A percentile compares a stretch with the other conserved stretches of the same genome.
Evolutionary conservation across 2,329 filamentous ascomycete genomes (phyloP).

Genomic region (Akanthomyces uredinophilus): DNA sequence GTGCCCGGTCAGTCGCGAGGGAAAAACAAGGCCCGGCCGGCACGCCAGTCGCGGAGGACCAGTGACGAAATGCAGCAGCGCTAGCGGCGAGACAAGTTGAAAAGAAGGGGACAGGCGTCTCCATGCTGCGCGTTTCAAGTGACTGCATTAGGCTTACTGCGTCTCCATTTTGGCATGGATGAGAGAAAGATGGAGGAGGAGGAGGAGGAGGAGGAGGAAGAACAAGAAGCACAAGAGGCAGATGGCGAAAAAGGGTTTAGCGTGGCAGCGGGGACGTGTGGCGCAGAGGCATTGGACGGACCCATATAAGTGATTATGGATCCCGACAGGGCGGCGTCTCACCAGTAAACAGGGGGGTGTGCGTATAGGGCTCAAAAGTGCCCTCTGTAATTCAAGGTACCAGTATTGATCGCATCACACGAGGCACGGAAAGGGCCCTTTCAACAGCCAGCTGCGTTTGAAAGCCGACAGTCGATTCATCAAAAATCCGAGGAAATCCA

Average conservation of each 20-base stretch:
- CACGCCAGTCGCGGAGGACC: not conserved
- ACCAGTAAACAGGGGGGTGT: not conserved
- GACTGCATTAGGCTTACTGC: conserved; percentile 9
- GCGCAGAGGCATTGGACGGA: not conserved
- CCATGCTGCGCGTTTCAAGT: conserved; percentile 12
- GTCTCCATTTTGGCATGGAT: conserved; percentile 2
- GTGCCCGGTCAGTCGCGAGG: not conserved
- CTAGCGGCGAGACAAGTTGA: not conserved
- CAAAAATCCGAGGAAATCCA: too few species aligned
- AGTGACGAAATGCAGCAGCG: conserved; percentile 1
- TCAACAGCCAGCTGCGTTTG: too few species aligned
- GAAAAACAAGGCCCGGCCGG: not conserved
- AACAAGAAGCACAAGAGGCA: not conserved
- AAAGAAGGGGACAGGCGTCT: conserved; percentile 2
- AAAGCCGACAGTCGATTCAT: too few species aligned
- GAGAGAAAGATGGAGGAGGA: not conserved
- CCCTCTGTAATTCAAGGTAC: not conserved
- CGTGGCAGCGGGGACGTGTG: not conserved
- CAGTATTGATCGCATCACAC: too few species aligned
- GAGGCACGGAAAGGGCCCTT: too few species aligned
- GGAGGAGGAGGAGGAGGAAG: not conserved
- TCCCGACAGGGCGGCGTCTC: not conserved
- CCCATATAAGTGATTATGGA: not conserved
- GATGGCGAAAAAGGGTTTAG: not conserved
- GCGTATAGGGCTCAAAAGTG: not conserved